A percentile compares a stretch with the other conserved stretches of the same genome.
phyloP scores from a whole-genome alignment of 2,329 filamentous ascomycete genomes.

The Coniochaeta prunicola region DNA sequence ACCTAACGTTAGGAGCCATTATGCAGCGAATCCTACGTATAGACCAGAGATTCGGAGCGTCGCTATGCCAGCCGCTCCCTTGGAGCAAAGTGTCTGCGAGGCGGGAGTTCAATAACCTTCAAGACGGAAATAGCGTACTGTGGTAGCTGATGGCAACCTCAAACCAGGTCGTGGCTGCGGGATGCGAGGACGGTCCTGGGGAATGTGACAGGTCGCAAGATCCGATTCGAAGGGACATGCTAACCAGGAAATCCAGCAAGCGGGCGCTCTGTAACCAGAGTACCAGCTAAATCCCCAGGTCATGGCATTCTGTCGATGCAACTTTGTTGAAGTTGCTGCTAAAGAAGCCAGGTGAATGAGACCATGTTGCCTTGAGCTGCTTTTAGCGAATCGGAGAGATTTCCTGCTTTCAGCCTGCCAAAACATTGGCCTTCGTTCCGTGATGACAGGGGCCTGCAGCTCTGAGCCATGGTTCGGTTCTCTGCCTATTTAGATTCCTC shows the following conservation, averaged over 20 bases:
- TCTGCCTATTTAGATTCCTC: not conserved
- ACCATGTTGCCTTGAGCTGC: not conserved
- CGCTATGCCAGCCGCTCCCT: not conserved
- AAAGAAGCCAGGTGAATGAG: not conserved
- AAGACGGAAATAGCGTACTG: not conserved
- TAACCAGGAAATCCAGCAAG: not conserved
- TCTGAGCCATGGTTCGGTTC: not conserved
- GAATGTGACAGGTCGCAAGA: not conserved
- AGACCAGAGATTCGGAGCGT: too few species aligned
- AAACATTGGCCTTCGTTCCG: not conserved
- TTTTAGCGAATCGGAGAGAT: not conserved
- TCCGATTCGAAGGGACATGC: not conserved
- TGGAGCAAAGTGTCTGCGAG: not conserved
- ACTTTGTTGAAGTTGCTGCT: not conserved
- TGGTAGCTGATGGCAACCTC: not conserved
- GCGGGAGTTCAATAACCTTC: not conserved
- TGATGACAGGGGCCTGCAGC: not conserved
- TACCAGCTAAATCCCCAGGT: not conserved
- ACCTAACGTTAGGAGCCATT: not conserved
- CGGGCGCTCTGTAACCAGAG: not conserved
- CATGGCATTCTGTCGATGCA: not conserved
- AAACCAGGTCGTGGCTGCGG: not conserved
- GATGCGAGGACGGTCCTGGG: not conserved
- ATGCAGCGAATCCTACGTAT: too few species aligned
- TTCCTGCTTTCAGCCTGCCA: not conserved